Base-by-base conservation (phyloP, 169 alveolate genomes). In the Plasmodium cynomolgi region DNA sequence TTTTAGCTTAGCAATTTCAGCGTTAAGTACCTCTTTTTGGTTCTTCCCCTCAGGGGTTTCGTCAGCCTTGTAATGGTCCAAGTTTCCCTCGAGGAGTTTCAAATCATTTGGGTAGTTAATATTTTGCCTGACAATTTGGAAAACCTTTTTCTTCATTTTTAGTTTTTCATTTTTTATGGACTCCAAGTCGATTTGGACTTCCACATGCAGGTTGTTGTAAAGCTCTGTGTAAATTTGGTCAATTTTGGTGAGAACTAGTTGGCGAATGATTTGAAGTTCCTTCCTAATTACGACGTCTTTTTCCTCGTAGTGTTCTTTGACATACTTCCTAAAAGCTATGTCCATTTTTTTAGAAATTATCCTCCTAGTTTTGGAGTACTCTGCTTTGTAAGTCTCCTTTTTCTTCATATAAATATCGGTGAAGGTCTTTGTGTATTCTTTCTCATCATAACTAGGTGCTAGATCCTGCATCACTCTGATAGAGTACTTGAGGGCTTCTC, bases 391-490 rank as follows among this genome's bases (percentile, higher is more conserved):
- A 1, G 50, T 13, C 1, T 26, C 81, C n/a, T 77, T 86, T 50
- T 75, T 54, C 41, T 56, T 47, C 13, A 1, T 7, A 86, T 77
- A 86, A 41, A 86, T 77, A 1, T 75, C 71, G 11, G 80, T 79
- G 68, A 86, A 77, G 1, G 15, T 77, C 2, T 75, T 50, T n/a
- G 81, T 75, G 23, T 62, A 71, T 34, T 58, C 74, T 6, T n/a
- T 5, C 31, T 86, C 86, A 33, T 75, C 82, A 73, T 84, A 84
- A 34, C 71, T 86, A 2, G 84, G 47, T 41, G 93, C 83, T 15
- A 86, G 58, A 75, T 86, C 93, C 81, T 62, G 56, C 62, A 71
- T 79, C 17, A 86, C 15, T 54, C 88, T 29, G 26, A 86, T n/a
- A 33, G 93, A 26, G 44, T 77, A 29, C 9, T 29, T 86, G 20